Evolutionary conservation across 768 basidiomycete genomes (phyloP), one percentile per base, ranked within the genome.

Genomic region (Leccinum boreale): DNA sequence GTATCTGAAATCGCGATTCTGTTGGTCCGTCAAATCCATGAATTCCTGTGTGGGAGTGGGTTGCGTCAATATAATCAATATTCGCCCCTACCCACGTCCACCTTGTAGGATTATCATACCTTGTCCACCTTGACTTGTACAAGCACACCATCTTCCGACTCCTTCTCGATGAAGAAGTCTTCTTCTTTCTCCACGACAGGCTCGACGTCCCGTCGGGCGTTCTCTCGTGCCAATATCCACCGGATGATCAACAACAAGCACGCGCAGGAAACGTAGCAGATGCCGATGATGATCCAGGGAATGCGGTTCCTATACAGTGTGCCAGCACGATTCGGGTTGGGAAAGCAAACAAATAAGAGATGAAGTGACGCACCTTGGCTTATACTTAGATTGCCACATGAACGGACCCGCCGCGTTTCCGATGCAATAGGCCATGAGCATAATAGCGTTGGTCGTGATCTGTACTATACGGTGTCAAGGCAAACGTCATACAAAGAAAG

Each of bases 1-100:
- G 64, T 89, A 90, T 73, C 89, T 77, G 71, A 86, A 89, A 53
- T 88, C 85, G 10, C 82, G 78, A 62, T 90, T 90, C 67, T 89
- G 84, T 29, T 72, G 75, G 65, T 90, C 89, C 1, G 89, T 90
- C 63, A 90, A 71, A 65, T 90, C 89, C 73, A 89, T 68, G 67
- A 82, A 86, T 77, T 83, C 86, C 85, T 89, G 10, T 42, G 10
- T 44, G 42, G 42, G 10, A 53, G 39, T 4, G 3, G 7, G 19
- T 3, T 50, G 21, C 24, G 31, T 64, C 46, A 62, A 42, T 8
- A n/a, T 3, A 24, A 35, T 11, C 4, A 24, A 35, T 15, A 14
- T n/a, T 23, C n/a, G n/a, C 31, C 12, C 12, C 4, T 31, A 44
- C 24, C 42, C n/a, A 42, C n/a, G 39, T 42, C 39, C n/a, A 47